Evolutionary conservation across 1,284 basidiomycete species (phyloP), one percentile per base, ranked within the genome.

Genomic region (Pseudozyma hubeiensis): DNA sequence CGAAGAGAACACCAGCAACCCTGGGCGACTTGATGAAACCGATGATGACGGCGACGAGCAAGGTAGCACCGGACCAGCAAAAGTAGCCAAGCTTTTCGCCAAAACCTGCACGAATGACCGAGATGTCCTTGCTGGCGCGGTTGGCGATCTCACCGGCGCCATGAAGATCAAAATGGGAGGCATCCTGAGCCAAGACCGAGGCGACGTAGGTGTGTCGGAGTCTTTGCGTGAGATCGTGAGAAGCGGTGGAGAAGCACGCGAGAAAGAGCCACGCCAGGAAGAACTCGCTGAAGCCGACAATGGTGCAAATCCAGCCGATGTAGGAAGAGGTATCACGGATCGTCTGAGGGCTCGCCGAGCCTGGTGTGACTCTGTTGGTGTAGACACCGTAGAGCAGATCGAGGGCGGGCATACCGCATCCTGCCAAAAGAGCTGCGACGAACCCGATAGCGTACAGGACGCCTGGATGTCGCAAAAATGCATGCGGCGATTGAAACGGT

Each of bases 141-240:
- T 84, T 83, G 9, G 84, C 83, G 37, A 86, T 81, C 65, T 86
- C 86, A 53, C 86, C 86, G 6, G 86, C 80, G 29, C 86, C 86
- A 45, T 85, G 82, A 5, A 78, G 64, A 56, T 86, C 86, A 58
- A 86, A 86, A 69, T 84, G 86, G 6, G 82, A 81, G 14, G 84
- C 84, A 59, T 86, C 86, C 59, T 87, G 86, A 4, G 82, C 77
- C 37, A 87, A 66, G 17, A 85, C 75, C 4, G 86, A 81, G 14
- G 85, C 77, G 47, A 87, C 78, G 66, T 87, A 87, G 14, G 82
- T 70, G 29, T 83, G 73, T 11, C 86, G 77, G 7, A 87, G 74
- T 13, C 81, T 57, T 34, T 81, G 72, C 4, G 83, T 82, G 31
- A 86, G 77, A 19, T 82, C 67, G 13, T 81, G 61, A 1, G 83